These are phyloP conservation scores for Echria macrotheca DNA, from an alignment of 495 filamentous ascomycete species.

Conservation along the genomic window DNA sequence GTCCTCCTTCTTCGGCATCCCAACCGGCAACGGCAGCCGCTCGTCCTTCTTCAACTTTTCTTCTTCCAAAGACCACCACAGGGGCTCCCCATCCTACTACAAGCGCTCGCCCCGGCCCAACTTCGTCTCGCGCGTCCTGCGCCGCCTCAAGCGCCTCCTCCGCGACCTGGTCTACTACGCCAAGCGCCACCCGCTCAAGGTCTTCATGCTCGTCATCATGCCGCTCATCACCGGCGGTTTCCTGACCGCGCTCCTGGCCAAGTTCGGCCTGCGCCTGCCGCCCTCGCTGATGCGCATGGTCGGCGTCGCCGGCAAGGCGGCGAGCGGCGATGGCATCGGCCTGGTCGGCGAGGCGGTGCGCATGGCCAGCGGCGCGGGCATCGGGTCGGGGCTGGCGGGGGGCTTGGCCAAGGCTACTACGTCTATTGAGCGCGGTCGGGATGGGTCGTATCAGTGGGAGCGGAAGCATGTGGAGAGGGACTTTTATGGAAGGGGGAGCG, in stretches of 20 bases:
- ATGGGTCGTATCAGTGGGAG: constrained; percentile 37
- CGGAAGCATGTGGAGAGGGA: constrained; percentile 35
- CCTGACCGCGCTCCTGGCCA: constrained; percentile 61
- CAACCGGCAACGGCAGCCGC: constrained; percentile 3
- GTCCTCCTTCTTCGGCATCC: constrained; percentile 10
- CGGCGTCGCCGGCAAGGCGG: constrained; percentile 47
- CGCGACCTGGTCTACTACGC: constrained; percentile 72
- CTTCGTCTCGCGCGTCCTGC: constrained; percentile 64
- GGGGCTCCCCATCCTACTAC: constrained; percentile 57
- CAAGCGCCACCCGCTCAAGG: constrained; percentile 72
- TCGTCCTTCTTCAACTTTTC: not conserved
- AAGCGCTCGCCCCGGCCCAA: constrained; percentile 67
- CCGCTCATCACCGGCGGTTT: constrained; percentile 79
- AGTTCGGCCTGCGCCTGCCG: constrained; percentile 73
- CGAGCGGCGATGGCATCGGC: constrained; percentile 48
- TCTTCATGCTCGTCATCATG: constrained; percentile 78
- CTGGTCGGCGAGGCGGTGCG: constrained; percentile 46
- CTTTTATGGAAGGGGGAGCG: constrained; percentile 16
- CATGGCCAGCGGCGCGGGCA: constrained; percentile 31
- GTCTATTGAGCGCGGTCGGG: constrained; percentile 25
- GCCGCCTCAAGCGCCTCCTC: constrained; percentile 64
- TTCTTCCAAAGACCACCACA: not conserved
- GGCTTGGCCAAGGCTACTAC: not conserved
- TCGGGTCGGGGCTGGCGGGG: constrained; percentile 5
- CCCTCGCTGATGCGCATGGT: constrained; percentile 49